Percentiles rank a stretch among this genome's conserved stretches.
Conservation (phyloP, 2,329 filamentous ascomycete species). For the Bipolaris bicolor region DNA sequence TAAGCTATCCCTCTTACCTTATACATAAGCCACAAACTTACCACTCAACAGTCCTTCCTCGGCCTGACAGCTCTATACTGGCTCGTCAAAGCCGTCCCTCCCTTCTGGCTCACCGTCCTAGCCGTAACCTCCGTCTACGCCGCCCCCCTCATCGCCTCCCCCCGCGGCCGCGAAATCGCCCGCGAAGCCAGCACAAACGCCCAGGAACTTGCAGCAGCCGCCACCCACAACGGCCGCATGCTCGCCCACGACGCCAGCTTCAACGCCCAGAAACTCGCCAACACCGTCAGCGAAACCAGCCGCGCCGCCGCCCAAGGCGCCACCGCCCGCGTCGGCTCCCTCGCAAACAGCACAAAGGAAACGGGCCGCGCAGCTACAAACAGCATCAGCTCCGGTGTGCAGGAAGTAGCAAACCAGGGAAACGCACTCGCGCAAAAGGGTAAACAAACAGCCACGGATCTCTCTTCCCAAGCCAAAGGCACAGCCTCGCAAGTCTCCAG, state of each 20-base stretch:
- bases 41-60: neutral
- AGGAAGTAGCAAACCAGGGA: neutral
- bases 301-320: neutral
- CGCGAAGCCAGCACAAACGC: neutral
- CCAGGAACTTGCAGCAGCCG: neutral
- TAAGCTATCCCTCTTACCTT: neutral
- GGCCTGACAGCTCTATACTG: neutral
- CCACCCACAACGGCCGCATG: neutral
- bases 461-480: neutral
- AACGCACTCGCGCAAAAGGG: neutral
- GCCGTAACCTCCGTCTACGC: neutral
- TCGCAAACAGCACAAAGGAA: neutral
- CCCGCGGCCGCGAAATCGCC: neutral
- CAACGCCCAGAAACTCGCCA: neutral
- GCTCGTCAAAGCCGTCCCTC: neutral
- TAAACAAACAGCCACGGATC: neutral
- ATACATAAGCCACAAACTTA: neutral
- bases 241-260: neutral
- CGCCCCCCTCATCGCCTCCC: neutral
- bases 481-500: neutral
- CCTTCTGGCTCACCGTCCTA: neutral
- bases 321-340: neutral
- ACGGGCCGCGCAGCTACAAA: neutral
- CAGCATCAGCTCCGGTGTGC: neutral
- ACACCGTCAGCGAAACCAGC: neutral